Evolutionary conservation across 306 rosid species (phyloP).

Genomic region (Albizia julibrissin): DNA sequence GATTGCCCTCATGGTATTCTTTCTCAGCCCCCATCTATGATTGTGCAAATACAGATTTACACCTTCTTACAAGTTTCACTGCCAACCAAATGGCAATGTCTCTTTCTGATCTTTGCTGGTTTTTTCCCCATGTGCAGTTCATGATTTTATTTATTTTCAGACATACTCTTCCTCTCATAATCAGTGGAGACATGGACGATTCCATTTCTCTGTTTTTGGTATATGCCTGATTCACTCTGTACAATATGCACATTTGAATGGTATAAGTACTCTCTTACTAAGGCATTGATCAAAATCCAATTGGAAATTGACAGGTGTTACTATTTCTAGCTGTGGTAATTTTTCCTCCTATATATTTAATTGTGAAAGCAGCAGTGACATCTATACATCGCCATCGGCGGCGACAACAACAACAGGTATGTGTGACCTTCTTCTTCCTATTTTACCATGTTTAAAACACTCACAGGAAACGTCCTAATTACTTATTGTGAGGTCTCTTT

Average conservation of each 20-base stretch:
- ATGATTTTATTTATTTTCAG: constrained; percentile 77
- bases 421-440: neutral
- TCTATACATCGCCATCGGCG: constrained; percentile 57
- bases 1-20: constrained; percentile 58
- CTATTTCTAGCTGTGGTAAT: constrained; percentile 64
- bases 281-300: constrained; percentile 13
- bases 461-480: neutral
- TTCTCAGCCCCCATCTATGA: constrained; percentile 27
- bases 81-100: neutral
- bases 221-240: constrained; percentile 38
- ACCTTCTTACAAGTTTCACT: neutral
- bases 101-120: constrained; percentile 15
- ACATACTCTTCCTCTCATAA: constrained; percentile 74
- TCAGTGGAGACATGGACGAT: constrained; percentile 51
- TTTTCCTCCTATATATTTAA: constrained; percentile 63
- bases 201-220: constrained; percentile 72
- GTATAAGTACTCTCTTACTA: constrained; percentile 16
- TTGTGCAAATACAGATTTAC: neutral
- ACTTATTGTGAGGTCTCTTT: constrained; percentile 10
- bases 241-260: constrained; percentile 3
- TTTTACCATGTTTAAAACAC: constrained; percentile 1
- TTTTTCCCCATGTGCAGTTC: constrained; percentile 55
- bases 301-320: constrained; percentile 54
- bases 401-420: constrained; percentile 47
- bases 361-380: constrained; percentile 63